These are phyloP conservation scores for Lippia alba DNA, from an alignment of 305 asterid genomes.

Conservation along the genomic window DNA sequence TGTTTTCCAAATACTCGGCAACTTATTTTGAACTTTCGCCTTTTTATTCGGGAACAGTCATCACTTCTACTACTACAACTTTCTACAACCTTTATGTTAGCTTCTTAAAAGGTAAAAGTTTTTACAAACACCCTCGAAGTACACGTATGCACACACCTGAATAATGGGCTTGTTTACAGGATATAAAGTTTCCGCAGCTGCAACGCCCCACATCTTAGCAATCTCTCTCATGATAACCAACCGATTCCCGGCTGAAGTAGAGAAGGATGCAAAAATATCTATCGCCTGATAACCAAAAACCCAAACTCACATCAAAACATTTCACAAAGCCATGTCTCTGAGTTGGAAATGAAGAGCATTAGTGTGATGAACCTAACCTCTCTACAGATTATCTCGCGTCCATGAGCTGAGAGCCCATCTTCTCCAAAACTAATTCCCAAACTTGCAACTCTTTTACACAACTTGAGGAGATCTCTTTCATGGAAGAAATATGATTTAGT, in stretches of 20 bases:
- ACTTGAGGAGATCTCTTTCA: constrained; percentile 87
- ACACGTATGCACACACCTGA: constrained; percentile 50
- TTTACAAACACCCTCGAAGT: neutral
- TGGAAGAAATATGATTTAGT: constrained; percentile 34
- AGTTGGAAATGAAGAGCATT: constrained; percentile 19
- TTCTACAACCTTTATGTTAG: no score
- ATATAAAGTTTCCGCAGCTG: constrained; percentile 58
- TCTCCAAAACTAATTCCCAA: constrained; percentile 47
- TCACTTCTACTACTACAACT: no score
- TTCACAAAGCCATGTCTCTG: constrained; percentile 22
- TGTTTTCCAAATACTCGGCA: no score
- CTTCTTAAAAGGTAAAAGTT: no score
- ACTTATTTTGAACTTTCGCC: no score
- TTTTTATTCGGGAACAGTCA: no score
- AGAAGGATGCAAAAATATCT: constrained; percentile 87
- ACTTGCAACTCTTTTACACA: constrained; percentile 82
- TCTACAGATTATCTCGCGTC: constrained; percentile 59
- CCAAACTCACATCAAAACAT: constrained; percentile 28
- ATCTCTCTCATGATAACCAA: constrained; percentile 76
- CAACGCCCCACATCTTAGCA: constrained; percentile 65
- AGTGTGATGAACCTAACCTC: constrained; percentile 60
- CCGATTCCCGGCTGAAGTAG: constrained; percentile 72
- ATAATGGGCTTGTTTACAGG: constrained; percentile 80
- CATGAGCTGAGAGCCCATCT: constrained; percentile 54
- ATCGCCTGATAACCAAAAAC: constrained; percentile 68